Evolutionary conservation across 495 filamentous ascomycete species (phyloP).

Genomic region (Penicillium samsonianum): DNA sequence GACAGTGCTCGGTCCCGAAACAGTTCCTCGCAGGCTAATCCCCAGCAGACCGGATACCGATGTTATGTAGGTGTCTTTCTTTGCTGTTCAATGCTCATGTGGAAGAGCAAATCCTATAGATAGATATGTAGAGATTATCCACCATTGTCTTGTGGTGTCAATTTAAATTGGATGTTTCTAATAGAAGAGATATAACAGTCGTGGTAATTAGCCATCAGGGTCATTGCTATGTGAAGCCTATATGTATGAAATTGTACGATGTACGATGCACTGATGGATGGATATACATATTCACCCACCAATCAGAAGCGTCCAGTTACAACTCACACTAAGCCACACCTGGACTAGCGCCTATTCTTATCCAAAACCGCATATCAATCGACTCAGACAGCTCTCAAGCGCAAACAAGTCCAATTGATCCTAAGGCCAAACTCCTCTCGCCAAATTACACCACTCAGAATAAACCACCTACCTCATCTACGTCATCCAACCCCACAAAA

Average conservation of each 20-base stretch:
- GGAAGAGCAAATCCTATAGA: slow-evolving; percentile 12
- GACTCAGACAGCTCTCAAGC: background rate
- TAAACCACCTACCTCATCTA: background rate
- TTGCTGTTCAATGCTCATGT: slow-evolving; percentile 6
- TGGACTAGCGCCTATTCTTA: slow-evolving; percentile 1
- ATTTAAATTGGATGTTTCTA: background rate
- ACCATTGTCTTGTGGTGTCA: slow-evolving; percentile 6
- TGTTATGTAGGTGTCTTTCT: slow-evolving; percentile 13
- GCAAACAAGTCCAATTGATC: background rate
- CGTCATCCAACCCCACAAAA: background rate
- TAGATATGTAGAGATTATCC: slow-evolving; percentile 11
- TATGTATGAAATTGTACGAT: background rate
- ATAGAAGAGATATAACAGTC: background rate
- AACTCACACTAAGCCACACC: background rate
- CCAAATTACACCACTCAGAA: background rate
- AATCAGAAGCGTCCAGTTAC: slow-evolving; percentile 1
- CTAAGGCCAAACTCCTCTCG: background rate
- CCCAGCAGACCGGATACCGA: slow-evolving; percentile 2
- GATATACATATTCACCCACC: slow-evolving; percentile 3
- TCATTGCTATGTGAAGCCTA: background rate
- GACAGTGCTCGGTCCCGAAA: slow-evolving; percentile 14
- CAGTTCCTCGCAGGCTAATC: slow-evolving; percentile 8
- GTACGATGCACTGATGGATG: too few relatives aligned
- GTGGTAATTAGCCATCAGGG: background rate
- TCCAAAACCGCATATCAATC: slow-evolving; percentile 2